Base-by-base conservation (phyloP, 106 monocot species). In the Triglochin maritima region DNA sequence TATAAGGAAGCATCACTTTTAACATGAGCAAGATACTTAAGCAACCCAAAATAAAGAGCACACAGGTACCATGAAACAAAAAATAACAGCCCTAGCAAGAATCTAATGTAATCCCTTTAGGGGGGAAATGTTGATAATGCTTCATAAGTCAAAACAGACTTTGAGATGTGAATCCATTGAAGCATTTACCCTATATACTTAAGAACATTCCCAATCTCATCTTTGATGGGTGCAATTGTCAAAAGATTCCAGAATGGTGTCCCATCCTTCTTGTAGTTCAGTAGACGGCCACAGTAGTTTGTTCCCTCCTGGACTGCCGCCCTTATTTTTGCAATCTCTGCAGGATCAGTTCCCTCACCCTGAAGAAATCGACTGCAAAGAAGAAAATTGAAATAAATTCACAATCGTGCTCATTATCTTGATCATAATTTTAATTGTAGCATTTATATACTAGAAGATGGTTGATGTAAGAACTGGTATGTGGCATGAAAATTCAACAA, bases 191-290 rank as follows among this genome's bases (percentile, higher is more conserved):
- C 96, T 29, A 98, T 98, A 57, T 69, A 91, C 69, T 98, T 98
- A 17, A 98, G 91, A 69, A 87, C 82, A 58, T 74, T 84, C 15
- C 91, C 91, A 9, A 59, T 59, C 64, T 98, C 96, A 71, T 98
- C 96, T 79, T 98, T 98, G 76, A 98, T 98, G 3, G 96, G 96
- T 56, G 96, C 85, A 50, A 98, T 71, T 10, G 96, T 98, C 60
- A 91, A 73, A 5, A 98, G 81, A 78, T 98, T 98, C 96, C 96
- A 98, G 62, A 91, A 98, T 44, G 91, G 88, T 16, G 91, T 88
- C 3, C 88, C 96, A 63, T 98, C 91, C 72, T 91, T 98, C 81
- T 98, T 98, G 59, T 98, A 98, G 51, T 98, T 98, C 68, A 98
- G 69, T 44, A 98, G 44, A 29, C 96, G 96, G 7, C 96, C 96